A percentile compares a stretch with the other conserved stretches of the same genome.
These are phyloP conservation scores for Inosperma sp. DNA, from an alignment of 768 basidiomycete genomes.

Conservation along the genomic window DNA sequence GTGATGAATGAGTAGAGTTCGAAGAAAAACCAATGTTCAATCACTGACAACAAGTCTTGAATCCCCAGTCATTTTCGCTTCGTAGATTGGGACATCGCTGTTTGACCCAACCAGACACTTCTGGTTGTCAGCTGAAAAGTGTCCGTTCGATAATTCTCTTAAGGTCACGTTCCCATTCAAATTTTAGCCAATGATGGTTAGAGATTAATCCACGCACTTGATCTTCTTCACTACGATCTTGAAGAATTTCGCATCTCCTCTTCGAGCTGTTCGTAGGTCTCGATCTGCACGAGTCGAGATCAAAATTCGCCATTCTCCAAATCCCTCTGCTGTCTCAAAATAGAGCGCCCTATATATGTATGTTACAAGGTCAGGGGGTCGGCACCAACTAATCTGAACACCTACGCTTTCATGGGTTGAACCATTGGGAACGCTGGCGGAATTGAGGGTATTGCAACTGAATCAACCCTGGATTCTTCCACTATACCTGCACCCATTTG, in stretches of 20 bases:
- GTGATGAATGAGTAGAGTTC: background rate
- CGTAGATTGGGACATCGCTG: constrained; percentile 53
- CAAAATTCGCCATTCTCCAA: constrained; percentile 61
- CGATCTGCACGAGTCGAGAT: constrained; percentile 48
- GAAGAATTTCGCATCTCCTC: constrained; percentile 44
- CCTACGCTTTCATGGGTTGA: constrained; percentile 52
- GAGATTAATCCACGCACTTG: constrained; percentile 37
- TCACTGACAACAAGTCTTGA: constrained; percentile 44
- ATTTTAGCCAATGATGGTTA: background rate
- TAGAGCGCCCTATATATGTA: constrained; percentile 39
- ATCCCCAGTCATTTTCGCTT: constrained; percentile 62
- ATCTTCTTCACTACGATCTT: constrained; percentile 63
- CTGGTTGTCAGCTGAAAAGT: constrained; percentile 67
- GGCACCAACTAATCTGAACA: background rate
- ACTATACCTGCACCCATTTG: background rate
- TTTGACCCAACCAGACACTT: constrained; percentile 47
- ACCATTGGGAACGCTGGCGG: constrained; percentile 36
- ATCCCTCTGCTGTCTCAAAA: constrained; percentile 54
- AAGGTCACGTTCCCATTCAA: background rate
- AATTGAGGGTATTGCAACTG: background rate
- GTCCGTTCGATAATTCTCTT: constrained; percentile 35
- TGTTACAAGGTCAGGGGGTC: background rate
- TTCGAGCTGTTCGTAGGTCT: constrained; percentile 45
- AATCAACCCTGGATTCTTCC: background rate
- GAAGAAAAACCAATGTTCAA: background rate